A percentile compares a stretch with the other conserved stretches of the same genome.
These are phyloP conservation scores for Penicillium malachiteum DNA, from an alignment of 495 filamentous ascomycete species.

Conservation along the genomic window DNA sequence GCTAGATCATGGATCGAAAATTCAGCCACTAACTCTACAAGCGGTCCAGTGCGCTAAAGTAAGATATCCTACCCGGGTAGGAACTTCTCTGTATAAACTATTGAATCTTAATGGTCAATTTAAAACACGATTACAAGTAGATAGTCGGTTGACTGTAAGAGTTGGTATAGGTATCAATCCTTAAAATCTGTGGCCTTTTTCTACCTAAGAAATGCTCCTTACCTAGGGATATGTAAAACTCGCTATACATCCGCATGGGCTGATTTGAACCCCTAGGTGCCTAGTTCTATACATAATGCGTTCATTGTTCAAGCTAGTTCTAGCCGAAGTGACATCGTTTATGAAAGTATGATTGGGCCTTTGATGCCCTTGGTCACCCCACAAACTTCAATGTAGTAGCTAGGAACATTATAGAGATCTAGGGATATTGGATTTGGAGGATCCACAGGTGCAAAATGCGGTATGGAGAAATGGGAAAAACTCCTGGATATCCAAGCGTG, in stretches of 20 bases:
- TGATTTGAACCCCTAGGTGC: not conserved
- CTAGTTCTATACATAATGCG: not conserved
- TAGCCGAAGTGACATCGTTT: not conserved
- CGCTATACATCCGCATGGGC: not conserved
- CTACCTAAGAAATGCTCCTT: not conserved
- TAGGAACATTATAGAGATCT: not conserved
- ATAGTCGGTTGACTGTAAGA: not conserved
- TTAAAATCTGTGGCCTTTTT: not conserved
- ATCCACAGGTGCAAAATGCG: not conserved
- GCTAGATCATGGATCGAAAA: not conserved
- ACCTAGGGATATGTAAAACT: not conserved
- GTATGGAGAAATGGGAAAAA: not conserved
- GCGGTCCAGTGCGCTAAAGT: not conserved
- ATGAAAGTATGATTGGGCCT: not conserved
- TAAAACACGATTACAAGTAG: not conserved
- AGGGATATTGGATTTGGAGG: not conserved
- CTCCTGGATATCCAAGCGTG: not conserved
- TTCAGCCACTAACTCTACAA: not conserved
- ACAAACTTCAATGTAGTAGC: not conserved
- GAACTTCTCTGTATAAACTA: not conserved
- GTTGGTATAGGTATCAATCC: not conserved
- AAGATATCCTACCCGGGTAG: not conserved
- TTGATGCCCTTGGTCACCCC: not conserved
- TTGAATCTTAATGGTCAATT: not conserved
- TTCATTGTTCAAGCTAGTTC: not conserved